Evolutionary conservation across 1,139 yeast genomes (phyloP).

Genomic region (Debaryomycetaceae sp.): DNA sequence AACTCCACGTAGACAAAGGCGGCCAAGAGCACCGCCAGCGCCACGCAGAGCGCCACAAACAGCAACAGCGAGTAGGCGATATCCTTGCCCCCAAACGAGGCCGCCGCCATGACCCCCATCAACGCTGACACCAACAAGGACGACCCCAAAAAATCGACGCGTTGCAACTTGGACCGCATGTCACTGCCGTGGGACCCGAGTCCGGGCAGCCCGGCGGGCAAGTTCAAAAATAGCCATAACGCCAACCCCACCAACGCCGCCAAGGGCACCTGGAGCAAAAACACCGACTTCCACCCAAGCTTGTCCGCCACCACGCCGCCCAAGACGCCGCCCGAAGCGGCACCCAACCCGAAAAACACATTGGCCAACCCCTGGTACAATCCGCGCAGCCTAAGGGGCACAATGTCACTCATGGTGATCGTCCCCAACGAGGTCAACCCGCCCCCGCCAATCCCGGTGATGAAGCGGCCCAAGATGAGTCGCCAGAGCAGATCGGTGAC

Average conservation of each 20-base stretch:
- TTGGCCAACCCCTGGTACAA: slow-evolving; percentile 51
- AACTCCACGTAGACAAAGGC: slow-evolving; percentile 50
- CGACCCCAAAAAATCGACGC: slow-evolving; percentile 76
- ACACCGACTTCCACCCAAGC: slow-evolving; percentile 77
- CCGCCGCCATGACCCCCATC: slow-evolving; percentile 53
- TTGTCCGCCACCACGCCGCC: slow-evolving; percentile 68
- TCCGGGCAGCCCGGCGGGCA: slow-evolving; percentile 49
- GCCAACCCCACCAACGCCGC: slow-evolving; percentile 47
- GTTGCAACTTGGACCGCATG: slow-evolving; percentile 38
- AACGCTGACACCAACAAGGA: slow-evolving; percentile 53
- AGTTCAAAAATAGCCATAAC: slow-evolving; percentile 31
- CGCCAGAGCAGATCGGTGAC: slow-evolving; percentile 34
- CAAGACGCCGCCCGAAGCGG: slow-evolving; percentile 52
- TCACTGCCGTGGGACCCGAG: slow-evolving; percentile 37
- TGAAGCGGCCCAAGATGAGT: slow-evolving; percentile 56
- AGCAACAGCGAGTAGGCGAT: slow-evolving; percentile 33
- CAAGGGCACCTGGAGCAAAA: slow-evolving; percentile 56
- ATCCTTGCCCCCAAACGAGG: slow-evolving; percentile 64
- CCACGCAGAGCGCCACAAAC: slow-evolving; percentile 26
- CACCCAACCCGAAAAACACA: slow-evolving; percentile 45
- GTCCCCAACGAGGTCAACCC: slow-evolving; percentile 50
- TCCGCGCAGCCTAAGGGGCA: slow-evolving; percentile 51
- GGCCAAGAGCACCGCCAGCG: slow-evolving; percentile 19
- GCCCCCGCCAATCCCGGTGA: slow-evolving; percentile 57
- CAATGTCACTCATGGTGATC: slow-evolving; percentile 48